Conservation (phyloP, 352 stramenopile species). For the Pythium insidiosum region DNA sequence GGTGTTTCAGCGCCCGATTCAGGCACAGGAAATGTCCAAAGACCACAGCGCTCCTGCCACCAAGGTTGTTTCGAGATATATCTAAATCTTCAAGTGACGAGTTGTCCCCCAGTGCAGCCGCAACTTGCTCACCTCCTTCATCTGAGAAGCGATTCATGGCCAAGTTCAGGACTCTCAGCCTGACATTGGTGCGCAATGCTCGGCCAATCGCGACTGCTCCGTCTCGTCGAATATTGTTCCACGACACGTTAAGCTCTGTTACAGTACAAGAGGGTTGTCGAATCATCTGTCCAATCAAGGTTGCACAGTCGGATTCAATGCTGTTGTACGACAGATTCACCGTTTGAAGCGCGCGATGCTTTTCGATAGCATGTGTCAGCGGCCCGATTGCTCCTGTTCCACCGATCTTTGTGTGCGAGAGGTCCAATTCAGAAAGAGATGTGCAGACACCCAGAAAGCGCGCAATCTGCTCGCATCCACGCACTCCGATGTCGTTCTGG, state of each 20-base stretch:
- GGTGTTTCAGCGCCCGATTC: slow-evolving; percentile 27
- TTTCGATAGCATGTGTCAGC: slow-evolving; percentile 44
- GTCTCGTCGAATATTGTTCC: slow-evolving; percentile 54
- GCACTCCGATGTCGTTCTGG: slow-evolving; percentile 53
- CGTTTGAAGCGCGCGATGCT: slow-evolving; percentile 30
- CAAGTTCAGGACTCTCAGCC: slow-evolving; percentile 32
- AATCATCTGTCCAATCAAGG: slow-evolving; percentile 54
- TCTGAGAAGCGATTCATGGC: slow-evolving; percentile 72
- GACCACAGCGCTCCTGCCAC: slow-evolving; percentile 36
- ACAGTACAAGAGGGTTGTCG: slow-evolving; percentile 39
- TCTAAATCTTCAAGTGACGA: slow-evolving; percentile 36
- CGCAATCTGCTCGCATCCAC: slow-evolving; percentile 46
- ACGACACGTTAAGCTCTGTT: slow-evolving; percentile 47
- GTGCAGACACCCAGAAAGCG: slow-evolving; percentile 36
- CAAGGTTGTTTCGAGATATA: slow-evolving; percentile 52
- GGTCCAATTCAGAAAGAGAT: slow-evolving; percentile 41
- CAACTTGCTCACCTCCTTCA: slow-evolving; percentile 47
- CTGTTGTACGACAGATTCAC: slow-evolving; percentile 66
- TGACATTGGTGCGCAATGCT: slow-evolving; percentile 43
- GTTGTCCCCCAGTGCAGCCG: slow-evolving; percentile 39
- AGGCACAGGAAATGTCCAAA: slow-evolving; percentile 49
- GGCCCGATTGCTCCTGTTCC: slow-evolving; percentile 32
- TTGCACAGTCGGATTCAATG: slow-evolving; percentile 38
- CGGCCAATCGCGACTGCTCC: slow-evolving; percentile 45
- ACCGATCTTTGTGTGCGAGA: slow-evolving; percentile 42